phyloP scores from a whole-genome alignment of 441 rosid genomes.

The Isatis lusitanica region DNA sequence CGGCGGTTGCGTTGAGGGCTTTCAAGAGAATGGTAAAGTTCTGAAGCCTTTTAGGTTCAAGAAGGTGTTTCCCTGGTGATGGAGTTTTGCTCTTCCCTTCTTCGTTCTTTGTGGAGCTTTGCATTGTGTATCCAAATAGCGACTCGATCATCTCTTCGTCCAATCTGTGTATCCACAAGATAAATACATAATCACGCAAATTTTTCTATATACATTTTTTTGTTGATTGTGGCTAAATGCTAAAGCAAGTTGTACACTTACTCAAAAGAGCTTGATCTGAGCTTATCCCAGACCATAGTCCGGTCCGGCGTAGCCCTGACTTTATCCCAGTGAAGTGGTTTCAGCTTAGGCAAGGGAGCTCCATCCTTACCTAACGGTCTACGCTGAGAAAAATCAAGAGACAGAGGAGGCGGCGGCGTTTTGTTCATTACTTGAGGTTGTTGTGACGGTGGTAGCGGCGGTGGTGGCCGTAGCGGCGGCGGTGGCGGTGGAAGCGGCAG shows the following conservation, averaged over 20 bases:
- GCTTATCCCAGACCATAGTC: slow-evolving; percentile 90
- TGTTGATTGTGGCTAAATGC: neutral
- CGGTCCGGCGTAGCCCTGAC: slow-evolving; percentile 89
- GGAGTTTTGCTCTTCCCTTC: slow-evolving; percentile 81
- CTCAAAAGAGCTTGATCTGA: slow-evolving; percentile 94
- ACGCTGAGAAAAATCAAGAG: slow-evolving; percentile 48
- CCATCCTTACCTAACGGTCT: slow-evolving; percentile 70
- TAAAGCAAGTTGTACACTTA: slow-evolving; percentile 41
- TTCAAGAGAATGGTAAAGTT: slow-evolving; percentile 89
- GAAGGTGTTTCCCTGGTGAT: slow-evolving; percentile 87
- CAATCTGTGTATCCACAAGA: slow-evolving; percentile 52
- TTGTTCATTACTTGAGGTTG: slow-evolving; percentile 30
- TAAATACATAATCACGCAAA: slow-evolving; percentile 13
- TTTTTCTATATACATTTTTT: neutral
- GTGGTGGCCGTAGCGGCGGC: slow-evolving; percentile 57
- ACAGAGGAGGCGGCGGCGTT: slow-evolving; percentile 80
- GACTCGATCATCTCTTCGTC: slow-evolving; percentile 99
- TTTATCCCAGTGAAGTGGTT: slow-evolving; percentile 99
- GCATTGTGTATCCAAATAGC: slow-evolving; percentile 78
- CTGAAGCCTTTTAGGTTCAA: slow-evolving; percentile 90
- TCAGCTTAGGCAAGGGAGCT: slow-evolving; percentile 70
- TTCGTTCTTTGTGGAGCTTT: slow-evolving; percentile 56
- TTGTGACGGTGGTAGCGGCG: slow-evolving; percentile 56
- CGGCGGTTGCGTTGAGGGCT: slow-evolving; percentile 69
- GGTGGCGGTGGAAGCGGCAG: slow-evolving; percentile 59